Evolutionary conservation across 1,284 basidiomycete genomes (phyloP).

Genomic region (Bondarzewia mesenterica): DNA sequence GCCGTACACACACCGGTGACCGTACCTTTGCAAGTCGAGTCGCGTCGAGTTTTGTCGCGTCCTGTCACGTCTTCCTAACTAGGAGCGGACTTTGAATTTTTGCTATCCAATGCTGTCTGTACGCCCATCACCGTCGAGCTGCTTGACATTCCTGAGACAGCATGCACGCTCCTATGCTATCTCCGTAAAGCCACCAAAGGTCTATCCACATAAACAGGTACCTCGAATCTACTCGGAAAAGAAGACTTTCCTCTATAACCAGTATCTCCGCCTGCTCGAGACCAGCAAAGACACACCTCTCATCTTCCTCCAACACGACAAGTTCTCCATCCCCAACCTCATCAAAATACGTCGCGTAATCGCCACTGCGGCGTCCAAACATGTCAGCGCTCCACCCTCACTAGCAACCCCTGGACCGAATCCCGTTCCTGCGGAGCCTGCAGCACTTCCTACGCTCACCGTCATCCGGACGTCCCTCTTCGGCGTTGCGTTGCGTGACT

Average conservation of each 20-base stretch:
- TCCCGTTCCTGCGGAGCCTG: conserved; percentile 19
- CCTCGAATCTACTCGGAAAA: conserved; percentile 63
- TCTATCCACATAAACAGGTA: conserved; percentile 40
- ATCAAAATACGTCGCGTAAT: conserved; percentile 62
- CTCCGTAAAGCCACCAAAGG: conserved; percentile 45
- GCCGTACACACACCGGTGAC: too few species aligned
- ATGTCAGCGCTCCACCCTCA: conserved; percentile 32
- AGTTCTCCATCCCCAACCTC: conserved; percentile 57
- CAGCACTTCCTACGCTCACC: conserved; percentile 42
- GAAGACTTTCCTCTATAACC: conserved; percentile 69
- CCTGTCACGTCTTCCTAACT: not conserved
- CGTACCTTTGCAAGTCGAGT: too few species aligned
- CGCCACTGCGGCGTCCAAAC: conserved; percentile 37
- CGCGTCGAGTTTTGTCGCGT: too few species aligned
- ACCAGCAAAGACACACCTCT: conserved; percentile 46
- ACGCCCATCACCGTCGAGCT: conserved; percentile 6
- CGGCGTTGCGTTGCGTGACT: conserved; percentile 61
- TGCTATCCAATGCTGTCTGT: conserved; percentile 8
- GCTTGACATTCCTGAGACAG: conserved; percentile 5
- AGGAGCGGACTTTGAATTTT: conserved; percentile 8
- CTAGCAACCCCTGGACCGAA: conserved; percentile 31
- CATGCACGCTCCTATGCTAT: conserved; percentile 34
- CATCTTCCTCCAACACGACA: conserved; percentile 62
- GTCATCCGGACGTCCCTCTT: conserved; percentile 66
- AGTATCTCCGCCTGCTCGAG: conserved; percentile 60